Percentiles rank a stretch among this genome's conserved stretches.
These are phyloP conservation scores for Cyclotella baltica DNA, from an alignment of 108 stramenopile genomes.

Conservation along the genomic window DNA sequence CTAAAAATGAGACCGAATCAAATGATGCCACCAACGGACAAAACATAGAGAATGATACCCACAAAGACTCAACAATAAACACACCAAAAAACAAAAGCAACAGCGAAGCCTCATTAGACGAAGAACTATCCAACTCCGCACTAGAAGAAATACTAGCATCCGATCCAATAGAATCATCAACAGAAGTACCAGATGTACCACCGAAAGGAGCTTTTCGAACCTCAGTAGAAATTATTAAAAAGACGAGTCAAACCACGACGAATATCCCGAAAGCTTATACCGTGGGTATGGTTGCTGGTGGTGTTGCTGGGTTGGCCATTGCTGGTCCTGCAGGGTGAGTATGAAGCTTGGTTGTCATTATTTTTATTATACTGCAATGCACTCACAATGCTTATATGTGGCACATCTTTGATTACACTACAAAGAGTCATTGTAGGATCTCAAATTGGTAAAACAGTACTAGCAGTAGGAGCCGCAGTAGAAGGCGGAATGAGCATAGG, in stretches of 20 bases:
- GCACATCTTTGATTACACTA: neutral
- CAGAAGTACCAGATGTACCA: neutral
- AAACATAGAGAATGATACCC: neutral
- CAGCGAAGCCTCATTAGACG: neutral
- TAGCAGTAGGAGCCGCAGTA: constrained; percentile 60
- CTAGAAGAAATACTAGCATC: constrained; percentile 19
- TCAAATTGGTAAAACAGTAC: constrained; percentile 58
- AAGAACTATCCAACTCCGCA: neutral
- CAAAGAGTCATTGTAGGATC: constrained; percentile 27
- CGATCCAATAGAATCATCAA: neutral
- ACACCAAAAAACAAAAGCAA: neutral
- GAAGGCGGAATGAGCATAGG: constrained; percentile 73
- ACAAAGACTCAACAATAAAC: neutral
- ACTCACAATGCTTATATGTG: neutral
- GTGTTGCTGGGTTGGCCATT: constrained; percentile 69
- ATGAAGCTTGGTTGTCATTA: too few relatives aligned
- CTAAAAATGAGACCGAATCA: neutral
- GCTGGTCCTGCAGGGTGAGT: constrained; percentile 66
- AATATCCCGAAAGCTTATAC: constrained; percentile 45
- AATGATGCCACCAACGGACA: neutral
- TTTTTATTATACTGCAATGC: too few relatives aligned
- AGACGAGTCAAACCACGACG: constrained; percentile 45
- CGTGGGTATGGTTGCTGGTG: constrained; percentile 68
- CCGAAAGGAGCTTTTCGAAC: constrained; percentile 32
- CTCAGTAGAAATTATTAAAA: constrained; percentile 39